phyloP scores from a whole-genome alignment of 1,284 basidiomycete genomes.

The Pyrrhoderma noxium region DNA sequence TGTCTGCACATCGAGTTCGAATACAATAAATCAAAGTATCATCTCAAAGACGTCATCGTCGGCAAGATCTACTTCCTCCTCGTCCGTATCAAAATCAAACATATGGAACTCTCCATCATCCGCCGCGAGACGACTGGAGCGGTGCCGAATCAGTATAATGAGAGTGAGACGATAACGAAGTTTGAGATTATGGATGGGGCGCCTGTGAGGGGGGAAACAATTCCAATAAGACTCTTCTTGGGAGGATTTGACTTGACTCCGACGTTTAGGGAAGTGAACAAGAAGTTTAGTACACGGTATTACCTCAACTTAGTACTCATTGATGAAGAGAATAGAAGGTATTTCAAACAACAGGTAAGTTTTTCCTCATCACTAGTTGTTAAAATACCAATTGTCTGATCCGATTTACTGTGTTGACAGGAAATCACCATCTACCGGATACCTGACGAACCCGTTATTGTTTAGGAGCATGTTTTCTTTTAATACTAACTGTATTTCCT shows the following conservation, averaged over 20 bases:
- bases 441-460: slow-evolving; percentile 28
- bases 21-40: slow-evolving; percentile 99
- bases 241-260: slow-evolving; percentile 98
- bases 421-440: slow-evolving; percentile 35
- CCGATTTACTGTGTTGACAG: slow-evolving; percentile 14
- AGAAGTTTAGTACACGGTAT: slow-evolving; percentile 96
- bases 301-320: slow-evolving; percentile 96
- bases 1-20: slow-evolving; percentile 99
- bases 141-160: slow-evolving; percentile 97
- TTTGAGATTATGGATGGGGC: slow-evolving; percentile 99
- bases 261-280: slow-evolving; percentile 98
- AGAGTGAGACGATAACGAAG: slow-evolving; percentile 98
- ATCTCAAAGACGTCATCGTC: slow-evolving; percentile 98
- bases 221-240: slow-evolving; percentile 95
- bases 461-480: no score
- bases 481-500: slow-evolving; percentile 39
- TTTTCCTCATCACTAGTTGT: not conserved
- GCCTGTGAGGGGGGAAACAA: slow-evolving; percentile 93
- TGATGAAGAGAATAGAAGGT: slow-evolving; percentile 94
- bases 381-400: slow-evolving; percentile 11
- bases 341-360: slow-evolving; percentile 84
- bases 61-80: slow-evolving; percentile 99
- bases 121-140: slow-evolving; percentile 94
- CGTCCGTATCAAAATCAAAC: slow-evolving; percentile 99
- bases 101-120: slow-evolving; percentile 99